Conservation (phyloP, 257 asterid species). For the Cruciata laevipes region DNA sequence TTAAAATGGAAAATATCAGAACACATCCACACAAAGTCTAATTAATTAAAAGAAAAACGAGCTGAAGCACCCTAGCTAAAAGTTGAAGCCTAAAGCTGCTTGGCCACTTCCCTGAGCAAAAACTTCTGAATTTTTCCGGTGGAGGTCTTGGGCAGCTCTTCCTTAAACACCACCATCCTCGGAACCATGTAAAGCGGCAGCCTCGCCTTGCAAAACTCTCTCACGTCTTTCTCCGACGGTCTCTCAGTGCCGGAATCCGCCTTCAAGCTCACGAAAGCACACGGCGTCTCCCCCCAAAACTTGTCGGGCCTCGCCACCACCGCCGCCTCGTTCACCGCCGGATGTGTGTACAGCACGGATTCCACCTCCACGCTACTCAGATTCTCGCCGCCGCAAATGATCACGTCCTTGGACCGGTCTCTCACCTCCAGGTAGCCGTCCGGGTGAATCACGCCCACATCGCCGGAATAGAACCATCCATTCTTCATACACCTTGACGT, state of each 20-base stretch:
- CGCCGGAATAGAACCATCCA: conserved; percentile 26
- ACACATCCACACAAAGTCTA: neutral
- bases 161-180: conserved; percentile 20
- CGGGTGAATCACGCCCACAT: conserved; percentile 27
- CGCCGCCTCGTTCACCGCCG: conserved; percentile 26
- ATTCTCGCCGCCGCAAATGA: conserved; percentile 31
- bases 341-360: conserved; percentile 20
- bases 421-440: conserved; percentile 28
- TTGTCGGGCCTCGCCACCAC: conserved; percentile 28
- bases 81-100: neutral
- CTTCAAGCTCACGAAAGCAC: conserved; percentile 27
- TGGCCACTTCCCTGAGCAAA: conserved; percentile 21
- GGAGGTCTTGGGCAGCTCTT: conserved; percentile 25
- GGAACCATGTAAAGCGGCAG: conserved; percentile 30
- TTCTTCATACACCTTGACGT: conserved; percentile 22
- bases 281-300: conserved; percentile 29
- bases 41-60: neutral
- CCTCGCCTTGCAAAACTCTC: conserved; percentile 17
- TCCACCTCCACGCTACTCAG: conserved; percentile 29
- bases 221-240: conserved; percentile 19
- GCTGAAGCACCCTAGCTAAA: neutral
- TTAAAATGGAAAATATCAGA: neutral
- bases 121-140: conserved; percentile 29
- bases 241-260: neutral
- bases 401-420: conserved; percentile 27